phyloP scores from a whole-genome alignment of 208 protist species.

The Trichomonas gallinae region DNA sequence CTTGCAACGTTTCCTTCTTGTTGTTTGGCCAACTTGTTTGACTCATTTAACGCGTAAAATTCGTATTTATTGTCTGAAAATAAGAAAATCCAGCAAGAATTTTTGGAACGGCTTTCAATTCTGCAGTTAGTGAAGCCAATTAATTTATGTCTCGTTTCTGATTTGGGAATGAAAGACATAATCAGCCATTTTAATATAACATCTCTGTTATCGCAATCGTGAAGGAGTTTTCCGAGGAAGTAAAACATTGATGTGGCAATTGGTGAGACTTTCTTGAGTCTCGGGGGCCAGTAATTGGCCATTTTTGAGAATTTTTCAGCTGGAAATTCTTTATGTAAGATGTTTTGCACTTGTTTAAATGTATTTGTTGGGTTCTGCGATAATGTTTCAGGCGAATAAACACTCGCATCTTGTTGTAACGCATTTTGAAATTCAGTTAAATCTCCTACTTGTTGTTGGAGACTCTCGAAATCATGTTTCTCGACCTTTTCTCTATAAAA shows the following conservation, averaged over 20 bases:
- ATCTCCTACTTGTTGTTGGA: neutral
- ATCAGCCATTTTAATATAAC: neutral
- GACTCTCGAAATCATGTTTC: neutral
- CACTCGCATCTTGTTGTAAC: neutral
- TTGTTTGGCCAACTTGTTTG: neutral
- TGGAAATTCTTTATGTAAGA: neutral
- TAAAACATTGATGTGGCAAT: neutral
- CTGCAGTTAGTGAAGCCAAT: neutral
- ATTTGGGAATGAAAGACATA: neutral
- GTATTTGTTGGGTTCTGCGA: neutral
- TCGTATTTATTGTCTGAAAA: neutral
- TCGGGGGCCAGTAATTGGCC: neutral
- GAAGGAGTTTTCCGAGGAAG: neutral
- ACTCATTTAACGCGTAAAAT: neutral
- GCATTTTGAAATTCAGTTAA: neutral
- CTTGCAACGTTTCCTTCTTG: neutral
- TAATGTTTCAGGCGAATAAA: neutral
- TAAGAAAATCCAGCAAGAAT: neutral
- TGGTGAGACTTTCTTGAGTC: neutral
- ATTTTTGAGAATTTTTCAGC: neutral
- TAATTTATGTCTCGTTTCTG: neutral
- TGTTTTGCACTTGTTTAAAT: neutral
- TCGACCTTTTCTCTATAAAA: neutral
- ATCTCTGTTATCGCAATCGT: neutral
- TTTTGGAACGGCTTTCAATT: neutral